phyloP scores from a whole-genome alignment of 2,329 filamentous ascomycete species.

The Lasiodiplodia hormozganensis region DNA sequence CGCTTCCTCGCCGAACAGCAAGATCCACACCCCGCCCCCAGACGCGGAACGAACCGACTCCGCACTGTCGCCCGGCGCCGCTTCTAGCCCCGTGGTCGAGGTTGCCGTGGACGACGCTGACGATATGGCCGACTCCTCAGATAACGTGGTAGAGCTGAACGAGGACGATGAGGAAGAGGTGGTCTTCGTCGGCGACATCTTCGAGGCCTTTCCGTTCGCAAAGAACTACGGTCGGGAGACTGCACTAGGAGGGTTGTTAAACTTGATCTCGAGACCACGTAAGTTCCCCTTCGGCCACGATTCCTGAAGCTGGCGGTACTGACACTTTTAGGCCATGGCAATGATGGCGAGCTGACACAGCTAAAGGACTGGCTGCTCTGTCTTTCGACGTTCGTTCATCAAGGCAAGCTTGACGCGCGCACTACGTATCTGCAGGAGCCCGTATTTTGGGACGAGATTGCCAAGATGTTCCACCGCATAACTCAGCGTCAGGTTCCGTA shows the following conservation, averaged over 20 bases:
- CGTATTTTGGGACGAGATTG: constrained; percentile 46
- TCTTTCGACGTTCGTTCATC: background rate
- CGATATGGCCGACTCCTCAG: constrained; percentile 35
- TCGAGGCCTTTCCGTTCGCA: constrained; percentile 41
- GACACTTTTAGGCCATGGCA: background rate
- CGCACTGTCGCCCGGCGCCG: constrained; percentile 30
- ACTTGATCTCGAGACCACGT: constrained; percentile 22
- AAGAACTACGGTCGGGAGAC: constrained; percentile 15
- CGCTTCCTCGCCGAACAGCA: constrained; percentile 15
- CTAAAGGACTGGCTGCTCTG: constrained; percentile 5
- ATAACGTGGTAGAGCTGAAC: constrained; percentile 31
- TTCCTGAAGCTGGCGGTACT: background rate
- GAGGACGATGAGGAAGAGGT: constrained; percentile 30
- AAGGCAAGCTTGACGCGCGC: background rate
- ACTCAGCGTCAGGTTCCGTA: constrained; percentile 33
- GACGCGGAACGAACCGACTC: constrained; percentile 21
- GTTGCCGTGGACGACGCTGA: constrained; percentile 44
- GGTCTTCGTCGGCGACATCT: background rate
- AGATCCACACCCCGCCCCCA: constrained; percentile 2
- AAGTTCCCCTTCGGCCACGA: background rate
- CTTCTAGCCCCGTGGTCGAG: constrained; percentile 47
- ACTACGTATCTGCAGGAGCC: constrained; percentile 37
- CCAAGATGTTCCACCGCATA: constrained; percentile 38
- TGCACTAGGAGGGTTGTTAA: constrained; percentile 19
- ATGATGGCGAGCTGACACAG: constrained; percentile 21